Conservation (phyloP, 768 basidiomycete species). For the Leucocoprinus sp. region DNA sequence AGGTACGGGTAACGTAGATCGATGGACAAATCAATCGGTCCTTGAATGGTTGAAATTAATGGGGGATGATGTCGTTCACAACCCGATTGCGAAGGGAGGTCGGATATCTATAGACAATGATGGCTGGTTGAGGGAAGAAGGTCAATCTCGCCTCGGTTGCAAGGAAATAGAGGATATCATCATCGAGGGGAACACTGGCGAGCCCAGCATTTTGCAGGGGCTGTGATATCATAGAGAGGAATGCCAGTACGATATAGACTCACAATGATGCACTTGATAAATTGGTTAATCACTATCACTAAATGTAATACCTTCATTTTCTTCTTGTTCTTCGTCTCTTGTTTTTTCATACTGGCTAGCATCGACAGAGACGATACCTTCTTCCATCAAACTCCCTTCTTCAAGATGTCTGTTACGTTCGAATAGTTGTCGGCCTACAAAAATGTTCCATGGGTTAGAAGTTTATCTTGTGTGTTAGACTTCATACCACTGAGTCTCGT, state of each 20-base stretch:
- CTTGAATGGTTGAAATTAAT: conserved; percentile 62
- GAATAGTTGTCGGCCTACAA: conserved; percentile 86
- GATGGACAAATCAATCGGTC: conserved; percentile 69
- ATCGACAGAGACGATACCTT: conserved; percentile 82
- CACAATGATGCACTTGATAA: conserved; percentile 1
- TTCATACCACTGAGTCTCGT: conserved; percentile 64
- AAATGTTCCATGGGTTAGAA: neutral
- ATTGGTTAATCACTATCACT: conserved; percentile 78
- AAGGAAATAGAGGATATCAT: conserved; percentile 44
- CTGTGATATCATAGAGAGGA: conserved; percentile 29
- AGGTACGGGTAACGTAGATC: conserved; percentile 27
- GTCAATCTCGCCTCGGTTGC: conserved; percentile 47
- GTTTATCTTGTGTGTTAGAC: neutral
- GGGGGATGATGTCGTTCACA: conserved; percentile 41
- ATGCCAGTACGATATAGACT: conserved; percentile 8
- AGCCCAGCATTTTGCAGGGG: conserved; percentile 53
- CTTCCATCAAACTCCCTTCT: conserved; percentile 78
- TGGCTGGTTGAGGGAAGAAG: conserved; percentile 56
- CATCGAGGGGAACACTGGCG: conserved; percentile 44
- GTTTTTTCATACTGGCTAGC: conserved; percentile 80
- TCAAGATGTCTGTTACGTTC: conserved; percentile 73
- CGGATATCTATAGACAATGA: conserved; percentile 38
- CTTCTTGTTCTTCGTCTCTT: conserved; percentile 53
- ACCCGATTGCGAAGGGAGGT: conserved; percentile 21
- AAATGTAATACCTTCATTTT: conserved; percentile 56